phyloP scores from a whole-genome alignment of 2,329 filamentous ascomycete species.

The Oidium heveae region DNA sequence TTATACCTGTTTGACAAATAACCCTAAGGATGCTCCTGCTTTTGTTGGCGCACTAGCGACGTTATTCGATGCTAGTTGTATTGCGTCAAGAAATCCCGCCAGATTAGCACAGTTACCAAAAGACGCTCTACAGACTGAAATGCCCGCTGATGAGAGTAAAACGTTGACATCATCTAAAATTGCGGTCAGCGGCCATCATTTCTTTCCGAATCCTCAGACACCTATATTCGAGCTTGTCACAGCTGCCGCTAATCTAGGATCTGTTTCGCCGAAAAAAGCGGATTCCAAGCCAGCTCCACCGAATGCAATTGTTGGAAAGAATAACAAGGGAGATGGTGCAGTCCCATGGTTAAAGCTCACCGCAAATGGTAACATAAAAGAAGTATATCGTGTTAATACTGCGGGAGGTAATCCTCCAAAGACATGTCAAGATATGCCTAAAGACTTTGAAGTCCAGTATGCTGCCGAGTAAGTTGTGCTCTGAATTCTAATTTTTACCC shows the following conservation, averaged over 20 bases:
- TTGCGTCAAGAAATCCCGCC: constrained; percentile 42
- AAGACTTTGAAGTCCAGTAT: constrained; percentile 51
- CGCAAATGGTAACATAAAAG: constrained; percentile 29
- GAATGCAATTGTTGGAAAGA: constrained; percentile 29
- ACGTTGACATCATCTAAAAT: constrained; percentile 30
- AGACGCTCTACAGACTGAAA: constrained; percentile 41
- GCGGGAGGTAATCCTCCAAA: constrained; percentile 54
- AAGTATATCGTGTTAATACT: constrained; percentile 66
- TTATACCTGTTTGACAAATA: constrained; percentile 53
- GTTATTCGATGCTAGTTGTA: constrained; percentile 71
- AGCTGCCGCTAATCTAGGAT: constrained; percentile 25
- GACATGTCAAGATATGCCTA: constrained; percentile 40
- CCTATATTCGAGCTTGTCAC: constrained; percentile 63
- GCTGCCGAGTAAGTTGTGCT: constrained; percentile 50
- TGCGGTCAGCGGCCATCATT: constrained; percentile 51
- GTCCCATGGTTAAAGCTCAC: constrained; percentile 63
- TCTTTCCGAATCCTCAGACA: constrained; percentile 44
- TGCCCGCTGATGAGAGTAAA: constrained; percentile 16
- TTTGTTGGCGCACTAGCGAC: constrained; percentile 52
- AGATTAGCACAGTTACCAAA: constrained; percentile 38
- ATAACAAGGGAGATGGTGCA: constrained; percentile 33
- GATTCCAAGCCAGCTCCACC: constrained; percentile 35
- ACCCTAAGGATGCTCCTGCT: constrained; percentile 33
- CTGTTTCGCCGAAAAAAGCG: constrained; percentile 36
- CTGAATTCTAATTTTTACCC: background rate